Evolutionary conservation across 305 asterid species (phyloP).

Genomic region (Salvia sclarea): DNA sequence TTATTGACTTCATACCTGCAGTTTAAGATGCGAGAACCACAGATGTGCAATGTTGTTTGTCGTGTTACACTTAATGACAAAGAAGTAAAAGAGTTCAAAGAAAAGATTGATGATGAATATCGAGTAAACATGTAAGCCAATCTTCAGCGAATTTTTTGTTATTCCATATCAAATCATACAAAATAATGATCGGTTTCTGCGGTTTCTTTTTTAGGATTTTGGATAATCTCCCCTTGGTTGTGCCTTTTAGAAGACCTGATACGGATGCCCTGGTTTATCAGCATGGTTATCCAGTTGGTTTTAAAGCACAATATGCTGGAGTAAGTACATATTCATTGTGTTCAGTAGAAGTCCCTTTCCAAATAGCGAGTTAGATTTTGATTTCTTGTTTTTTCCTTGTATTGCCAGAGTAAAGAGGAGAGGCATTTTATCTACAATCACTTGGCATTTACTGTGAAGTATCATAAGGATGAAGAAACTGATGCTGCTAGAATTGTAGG

Average conservation of each 20-base stretch:
- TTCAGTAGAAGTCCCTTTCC: background rate
- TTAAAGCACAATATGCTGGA: slow-evolving; percentile 73
- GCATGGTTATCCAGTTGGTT: slow-evolving; percentile 76
- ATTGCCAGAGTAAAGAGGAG: slow-evolving; percentile 56
- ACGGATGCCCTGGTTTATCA: slow-evolving; percentile 55
- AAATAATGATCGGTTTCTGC: slow-evolving; percentile 16
- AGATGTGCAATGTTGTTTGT: slow-evolving; percentile 53
- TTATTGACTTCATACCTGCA: slow-evolving; percentile 41
- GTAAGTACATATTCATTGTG: slow-evolving; percentile 47
- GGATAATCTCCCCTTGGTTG: slow-evolving; percentile 84
- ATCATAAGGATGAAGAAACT: slow-evolving; percentile 63
- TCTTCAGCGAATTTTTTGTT: slow-evolving; percentile 4
- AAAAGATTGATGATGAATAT: slow-evolving; percentile 60
- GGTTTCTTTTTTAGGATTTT: slow-evolving; percentile 63
- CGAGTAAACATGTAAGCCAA: slow-evolving; percentile 55
- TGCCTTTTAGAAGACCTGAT: slow-evolving; percentile 63
- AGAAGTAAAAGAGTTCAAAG: slow-evolving; percentile 50
- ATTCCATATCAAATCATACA: slow-evolving; percentile 13
- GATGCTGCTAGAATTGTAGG: slow-evolving; percentile 82
- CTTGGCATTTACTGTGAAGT: slow-evolving; percentile 61
- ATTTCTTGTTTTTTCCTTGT: slow-evolving; percentile 24
- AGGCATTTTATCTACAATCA: slow-evolving; percentile 72
- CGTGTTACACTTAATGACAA: slow-evolving; percentile 44
- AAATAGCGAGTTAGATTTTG: slow-evolving; percentile 1
- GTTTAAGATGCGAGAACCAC: slow-evolving; percentile 66